phyloP scores from a whole-genome alignment of 192 early-diverging fungal genomes.

The Coemansia sp. region DNA sequence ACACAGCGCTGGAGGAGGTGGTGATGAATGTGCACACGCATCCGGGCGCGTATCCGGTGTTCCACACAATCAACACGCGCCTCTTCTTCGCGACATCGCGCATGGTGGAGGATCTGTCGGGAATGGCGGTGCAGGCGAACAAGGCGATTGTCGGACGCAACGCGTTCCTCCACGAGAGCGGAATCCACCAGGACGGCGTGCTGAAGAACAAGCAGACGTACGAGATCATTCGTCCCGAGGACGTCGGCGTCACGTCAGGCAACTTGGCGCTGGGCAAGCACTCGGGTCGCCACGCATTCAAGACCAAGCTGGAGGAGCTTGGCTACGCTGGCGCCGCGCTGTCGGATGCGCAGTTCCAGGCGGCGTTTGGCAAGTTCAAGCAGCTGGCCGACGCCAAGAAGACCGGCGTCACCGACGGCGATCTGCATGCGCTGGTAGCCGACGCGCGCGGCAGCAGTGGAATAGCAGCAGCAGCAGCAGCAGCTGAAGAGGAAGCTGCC shows the following conservation, averaged over 20 bases:
- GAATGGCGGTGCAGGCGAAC: constrained; percentile 96
- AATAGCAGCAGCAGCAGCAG: background rate
- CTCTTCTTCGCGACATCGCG: constrained; percentile 87
- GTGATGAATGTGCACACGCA: constrained; percentile 96
- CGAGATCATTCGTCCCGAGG: constrained; percentile 94
- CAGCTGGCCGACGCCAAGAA: constrained; percentile 87
- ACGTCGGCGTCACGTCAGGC: constrained; percentile 83
- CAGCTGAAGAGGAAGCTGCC: background rate
- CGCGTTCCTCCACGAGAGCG: constrained; percentile 96
- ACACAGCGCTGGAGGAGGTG: constrained; percentile 94
- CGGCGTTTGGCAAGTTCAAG: constrained; percentile 88
- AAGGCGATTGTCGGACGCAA: constrained; percentile 98
- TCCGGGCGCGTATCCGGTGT: constrained; percentile 82
- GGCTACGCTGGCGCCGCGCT: constrained; percentile 66
- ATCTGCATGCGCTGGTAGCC: constrained; percentile 82
- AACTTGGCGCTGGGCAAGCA: constrained; percentile 94
- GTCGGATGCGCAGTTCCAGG: constrained; percentile 68
- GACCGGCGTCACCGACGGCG: constrained; percentile 82
- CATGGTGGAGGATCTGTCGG: constrained; percentile 84
- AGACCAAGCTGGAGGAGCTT: constrained; percentile 74
- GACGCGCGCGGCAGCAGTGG: constrained; percentile 62
- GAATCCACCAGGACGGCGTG: constrained; percentile 98
- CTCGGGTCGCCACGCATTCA: constrained; percentile 93
- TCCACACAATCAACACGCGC: constrained; percentile 86
- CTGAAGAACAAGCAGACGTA: constrained; percentile 95